phyloP scores from a whole-genome alignment of 352 stramenopile species.

The Phytophthora meadii region DNA sequence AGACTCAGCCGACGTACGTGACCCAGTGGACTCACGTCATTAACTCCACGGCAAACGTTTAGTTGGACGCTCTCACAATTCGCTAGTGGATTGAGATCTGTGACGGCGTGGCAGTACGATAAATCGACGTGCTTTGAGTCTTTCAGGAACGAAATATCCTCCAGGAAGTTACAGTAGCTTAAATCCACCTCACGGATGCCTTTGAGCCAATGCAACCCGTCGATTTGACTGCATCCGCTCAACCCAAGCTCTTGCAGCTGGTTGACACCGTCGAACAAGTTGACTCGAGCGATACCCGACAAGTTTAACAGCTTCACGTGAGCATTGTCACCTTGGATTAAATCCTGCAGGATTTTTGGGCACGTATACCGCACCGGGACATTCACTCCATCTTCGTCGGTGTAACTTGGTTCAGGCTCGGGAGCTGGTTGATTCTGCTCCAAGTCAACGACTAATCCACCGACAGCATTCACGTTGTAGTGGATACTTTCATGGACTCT shows the following conservation, averaged over 20 bases:
- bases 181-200: conserved; percentile 61
- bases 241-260: conserved; percentile 57
- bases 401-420: conserved; percentile 30
- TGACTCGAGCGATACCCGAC: conserved; percentile 54
- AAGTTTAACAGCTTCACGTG: conserved; percentile 55
- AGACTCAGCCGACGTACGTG: conserved; percentile 56
- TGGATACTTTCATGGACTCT: conserved; percentile 38
- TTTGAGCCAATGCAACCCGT: conserved; percentile 47
- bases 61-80: conserved; percentile 60
- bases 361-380: conserved; percentile 43
- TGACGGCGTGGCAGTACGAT: conserved; percentile 73
- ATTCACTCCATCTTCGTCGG: conserved; percentile 26
- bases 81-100: conserved; percentile 51
- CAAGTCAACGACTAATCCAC: conserved; percentile 29
- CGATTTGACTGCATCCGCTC: conserved; percentile 62
- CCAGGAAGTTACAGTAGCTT: conserved; percentile 72
- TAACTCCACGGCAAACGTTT: conserved; percentile 65
- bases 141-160: conserved; percentile 53
- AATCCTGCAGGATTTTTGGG: conserved; percentile 37
- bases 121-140: conserved; percentile 55
- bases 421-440: conserved; percentile 28
- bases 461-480: conserved; percentile 43
- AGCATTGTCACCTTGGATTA: conserved; percentile 20
- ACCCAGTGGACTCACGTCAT: conserved; percentile 51
- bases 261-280: conserved; percentile 63